Conservation (phyloP, 441 rosid genomes). For the Sinapis alba region DNA sequence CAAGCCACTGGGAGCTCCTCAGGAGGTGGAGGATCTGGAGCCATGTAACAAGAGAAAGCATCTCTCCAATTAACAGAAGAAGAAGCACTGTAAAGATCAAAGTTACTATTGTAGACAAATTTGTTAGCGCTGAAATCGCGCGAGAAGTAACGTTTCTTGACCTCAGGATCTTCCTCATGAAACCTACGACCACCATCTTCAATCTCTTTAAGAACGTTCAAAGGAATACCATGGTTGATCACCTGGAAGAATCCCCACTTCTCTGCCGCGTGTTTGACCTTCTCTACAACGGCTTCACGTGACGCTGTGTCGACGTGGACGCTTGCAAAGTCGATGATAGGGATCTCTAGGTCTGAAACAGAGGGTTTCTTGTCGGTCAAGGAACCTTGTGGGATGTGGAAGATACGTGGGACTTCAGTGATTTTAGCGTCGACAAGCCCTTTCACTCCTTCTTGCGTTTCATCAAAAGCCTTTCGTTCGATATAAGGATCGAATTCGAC, state of each 20-base stretch:
- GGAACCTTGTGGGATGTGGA: slow-evolving; percentile 28
- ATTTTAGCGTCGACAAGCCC: slow-evolving; percentile 14
- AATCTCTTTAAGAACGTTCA: slow-evolving; percentile 39
- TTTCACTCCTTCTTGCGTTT: slow-evolving; percentile 15
- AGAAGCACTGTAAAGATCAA: slow-evolving; percentile 42
- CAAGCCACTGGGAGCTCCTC: neutral
- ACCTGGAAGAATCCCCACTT: slow-evolving; percentile 34
- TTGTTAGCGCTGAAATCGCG: slow-evolving; percentile 34
- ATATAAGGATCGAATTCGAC: neutral
- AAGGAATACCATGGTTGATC: slow-evolving; percentile 30
- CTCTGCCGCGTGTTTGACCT: slow-evolving; percentile 15
- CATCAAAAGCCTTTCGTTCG: slow-evolving; percentile 26
- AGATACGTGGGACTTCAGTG: slow-evolving; percentile 42
- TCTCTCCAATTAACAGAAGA: slow-evolving; percentile 19
- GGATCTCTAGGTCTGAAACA: slow-evolving; percentile 28
- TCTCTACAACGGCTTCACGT: slow-evolving; percentile 25
- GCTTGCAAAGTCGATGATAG: slow-evolving; percentile 46
- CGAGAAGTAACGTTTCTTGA: slow-evolving; percentile 33
- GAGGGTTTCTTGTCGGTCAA: neutral
- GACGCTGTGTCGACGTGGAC: slow-evolving; percentile 1
- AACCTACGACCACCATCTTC: slow-evolving; percentile 38
- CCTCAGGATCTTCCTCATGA: slow-evolving; percentile 45
- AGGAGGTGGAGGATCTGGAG: slow-evolving; percentile 41
- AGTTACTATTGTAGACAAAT: slow-evolving; percentile 41
- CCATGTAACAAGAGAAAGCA: slow-evolving; percentile 38